Conservation (phyloP, 2,329 filamentous ascomycete species). For the Botrytis elliptica region DNA sequence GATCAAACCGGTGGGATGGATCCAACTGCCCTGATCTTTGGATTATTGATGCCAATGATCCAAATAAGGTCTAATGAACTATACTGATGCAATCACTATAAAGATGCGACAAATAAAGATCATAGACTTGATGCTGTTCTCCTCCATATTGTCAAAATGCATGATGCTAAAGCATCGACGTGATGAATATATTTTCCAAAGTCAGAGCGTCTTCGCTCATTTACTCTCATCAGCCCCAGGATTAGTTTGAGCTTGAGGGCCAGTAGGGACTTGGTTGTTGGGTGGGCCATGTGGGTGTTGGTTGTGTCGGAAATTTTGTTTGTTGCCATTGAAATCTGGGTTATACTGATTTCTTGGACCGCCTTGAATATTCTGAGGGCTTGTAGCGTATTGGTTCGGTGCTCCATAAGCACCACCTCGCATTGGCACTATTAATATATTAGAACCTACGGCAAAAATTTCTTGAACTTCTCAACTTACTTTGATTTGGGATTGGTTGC, state of each 20-base stretch:
- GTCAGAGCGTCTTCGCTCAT: constrained; percentile 40
- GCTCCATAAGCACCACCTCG: constrained; percentile 59
- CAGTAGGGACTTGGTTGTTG: constrained; percentile 41
- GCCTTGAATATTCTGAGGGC: constrained; percentile 54
- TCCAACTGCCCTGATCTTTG: constrained; percentile 29
- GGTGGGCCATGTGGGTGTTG: constrained; percentile 44
- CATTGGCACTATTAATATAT: constrained; percentile 51
- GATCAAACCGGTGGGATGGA: constrained; percentile 16
- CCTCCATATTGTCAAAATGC: constrained; percentile 30
- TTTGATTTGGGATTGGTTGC: constrained; percentile 68
- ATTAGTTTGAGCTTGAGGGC: constrained; percentile 41
- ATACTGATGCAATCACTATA: constrained; percentile 35
- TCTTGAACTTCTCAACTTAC: constrained; percentile 50
- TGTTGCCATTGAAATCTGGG: constrained; percentile 54
- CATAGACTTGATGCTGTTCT: constrained; percentile 28
- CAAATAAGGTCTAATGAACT: constrained; percentile 33
- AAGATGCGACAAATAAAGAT: constrained; percentile 33
- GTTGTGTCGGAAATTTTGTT: constrained; percentile 47
- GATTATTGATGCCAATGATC: constrained; percentile 26
- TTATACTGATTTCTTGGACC: constrained; percentile 56
- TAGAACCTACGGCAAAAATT: constrained; percentile 42
- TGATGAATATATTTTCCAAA: constrained; percentile 27
- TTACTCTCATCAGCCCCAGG: constrained; percentile 49
- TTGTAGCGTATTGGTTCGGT: constrained; percentile 62
- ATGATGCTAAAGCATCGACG: constrained; percentile 39